These are phyloP conservation scores for Knoxia roxburghii DNA, from an alignment of 257 asterid species.

Conservation along the genomic window DNA sequence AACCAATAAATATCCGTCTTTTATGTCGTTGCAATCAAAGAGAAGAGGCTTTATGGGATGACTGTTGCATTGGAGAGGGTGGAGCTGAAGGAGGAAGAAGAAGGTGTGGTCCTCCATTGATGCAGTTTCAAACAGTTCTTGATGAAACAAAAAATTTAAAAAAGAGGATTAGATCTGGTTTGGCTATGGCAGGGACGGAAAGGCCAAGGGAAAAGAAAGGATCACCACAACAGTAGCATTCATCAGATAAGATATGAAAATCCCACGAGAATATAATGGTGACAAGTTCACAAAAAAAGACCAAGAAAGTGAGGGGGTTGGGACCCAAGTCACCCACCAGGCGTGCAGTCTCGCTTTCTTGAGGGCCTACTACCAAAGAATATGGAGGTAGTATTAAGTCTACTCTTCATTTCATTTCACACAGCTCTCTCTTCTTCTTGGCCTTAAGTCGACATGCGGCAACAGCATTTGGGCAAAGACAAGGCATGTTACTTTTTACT, in stretches of 20 bases:
- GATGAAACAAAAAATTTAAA: background rate
- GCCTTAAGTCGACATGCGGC: background rate
- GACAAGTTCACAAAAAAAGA: conserved; percentile 19
- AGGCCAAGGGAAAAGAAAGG: too few relatives aligned
- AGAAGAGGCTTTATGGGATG: background rate
- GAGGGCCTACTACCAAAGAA: conserved; percentile 23
- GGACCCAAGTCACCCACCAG: conserved; percentile 33
- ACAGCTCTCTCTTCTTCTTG: background rate
- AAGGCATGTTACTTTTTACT: conserved; percentile 19
- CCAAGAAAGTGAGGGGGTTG: conserved; percentile 25
- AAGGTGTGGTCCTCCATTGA: conserved; percentile 16
- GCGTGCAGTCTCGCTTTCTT: conserved; percentile 28
- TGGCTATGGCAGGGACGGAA: background rate
- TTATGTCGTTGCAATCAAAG: too few relatives aligned
- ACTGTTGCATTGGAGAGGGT: too few relatives aligned
- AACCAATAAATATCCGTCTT: too few relatives aligned
- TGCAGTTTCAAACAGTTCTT: background rate
- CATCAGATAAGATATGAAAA: conserved; percentile 17
- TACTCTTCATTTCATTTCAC: conserved; percentile 19
- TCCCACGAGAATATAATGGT: conserved; percentile 21
- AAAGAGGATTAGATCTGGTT: conserved; percentile 3
- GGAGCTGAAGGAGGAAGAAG: background rate
- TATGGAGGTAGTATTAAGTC: conserved; percentile 7
- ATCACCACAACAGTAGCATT: conserved; percentile 7
- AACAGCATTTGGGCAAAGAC: conserved; percentile 10